Conservation (phyloP, 495 filamentous ascomycete genomes). For the Penicillium longicatenatum region DNA sequence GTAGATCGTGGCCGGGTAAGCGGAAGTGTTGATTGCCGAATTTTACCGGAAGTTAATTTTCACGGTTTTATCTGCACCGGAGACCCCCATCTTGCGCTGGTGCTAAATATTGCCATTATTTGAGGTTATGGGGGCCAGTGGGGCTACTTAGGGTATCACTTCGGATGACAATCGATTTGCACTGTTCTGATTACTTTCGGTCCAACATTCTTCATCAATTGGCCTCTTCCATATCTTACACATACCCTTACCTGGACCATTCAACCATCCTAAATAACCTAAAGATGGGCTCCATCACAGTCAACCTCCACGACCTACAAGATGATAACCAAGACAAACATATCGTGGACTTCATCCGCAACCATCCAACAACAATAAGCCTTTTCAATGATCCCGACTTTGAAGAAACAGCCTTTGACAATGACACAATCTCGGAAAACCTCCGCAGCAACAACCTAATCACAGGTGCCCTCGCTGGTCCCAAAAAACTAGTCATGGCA, state of each 20-base stretch:
- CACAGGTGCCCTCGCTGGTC: conserved; percentile 71
- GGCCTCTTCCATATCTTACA: not conserved
- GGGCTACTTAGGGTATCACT: not conserved
- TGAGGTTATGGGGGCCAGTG: not conserved
- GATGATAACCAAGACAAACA: not conserved
- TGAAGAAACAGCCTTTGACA: conserved; percentile 73
- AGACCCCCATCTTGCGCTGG: not conserved
- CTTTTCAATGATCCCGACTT: conserved; percentile 65
- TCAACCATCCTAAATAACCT: not conserved
- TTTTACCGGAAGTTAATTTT: not conserved
- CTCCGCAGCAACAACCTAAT: conserved; percentile 74
- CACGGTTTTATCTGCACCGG: not conserved
- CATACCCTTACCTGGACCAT: not conserved
- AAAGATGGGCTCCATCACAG: not conserved
- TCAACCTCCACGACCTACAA: not conserved
- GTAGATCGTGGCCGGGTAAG: not conserved
- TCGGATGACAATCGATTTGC: not conserved
- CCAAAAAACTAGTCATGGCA: conserved; percentile 72
- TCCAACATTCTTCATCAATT: not conserved
- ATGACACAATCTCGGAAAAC: conserved; percentile 65
- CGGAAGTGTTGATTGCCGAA: not conserved
- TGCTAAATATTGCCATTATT: not conserved
- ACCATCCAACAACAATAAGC: conserved; percentile 66
- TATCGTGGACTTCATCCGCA: conserved; percentile 71
- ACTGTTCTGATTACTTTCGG: not conserved